Evolutionary conservation across 2,329 filamentous ascomycete species (phyloP).

Genomic region (Cercospora citrullina): DNA sequence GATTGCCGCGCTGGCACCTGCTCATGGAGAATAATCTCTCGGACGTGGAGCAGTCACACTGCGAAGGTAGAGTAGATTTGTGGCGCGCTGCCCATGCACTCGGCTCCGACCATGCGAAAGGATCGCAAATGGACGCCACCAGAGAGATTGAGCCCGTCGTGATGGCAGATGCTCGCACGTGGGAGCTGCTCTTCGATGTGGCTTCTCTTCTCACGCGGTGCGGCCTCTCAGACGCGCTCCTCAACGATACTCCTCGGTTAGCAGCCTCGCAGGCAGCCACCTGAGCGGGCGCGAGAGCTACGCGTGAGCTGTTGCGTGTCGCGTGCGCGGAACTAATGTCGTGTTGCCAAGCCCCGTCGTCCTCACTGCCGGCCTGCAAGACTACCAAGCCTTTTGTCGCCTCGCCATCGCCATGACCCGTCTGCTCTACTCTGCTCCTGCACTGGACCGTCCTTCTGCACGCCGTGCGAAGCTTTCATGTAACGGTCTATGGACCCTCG

Average conservation of each 20-base stretch:
- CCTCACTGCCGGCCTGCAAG: too few species aligned
- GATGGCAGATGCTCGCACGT: background rate
- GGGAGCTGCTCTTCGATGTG: background rate
- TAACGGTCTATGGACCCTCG: background rate
- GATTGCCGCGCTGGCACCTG: background rate
- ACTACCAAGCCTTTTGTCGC: too few species aligned
- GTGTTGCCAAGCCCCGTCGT: too few species aligned
- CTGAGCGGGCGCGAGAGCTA: too few species aligned
- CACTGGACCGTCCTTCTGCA: too few species aligned
- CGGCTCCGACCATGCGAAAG: background rate
- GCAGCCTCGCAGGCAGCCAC: too few species aligned
- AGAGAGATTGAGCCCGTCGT: too few species aligned
- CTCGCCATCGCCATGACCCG: background rate
- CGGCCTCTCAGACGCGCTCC: background rate
- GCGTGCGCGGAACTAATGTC: too few species aligned
- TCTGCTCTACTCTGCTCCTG: background rate
- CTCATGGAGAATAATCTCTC: background rate
- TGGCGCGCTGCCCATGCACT: background rate
- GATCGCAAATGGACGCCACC: too few species aligned
- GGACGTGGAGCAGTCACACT: background rate
- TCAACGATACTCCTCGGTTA: background rate
- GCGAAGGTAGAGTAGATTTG: background rate
- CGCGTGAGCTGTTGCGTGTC: too few species aligned
- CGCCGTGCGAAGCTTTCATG: background rate
- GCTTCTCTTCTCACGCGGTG: background rate